These are phyloP conservation scores for Globisporangium perplexum DNA, from an alignment of 352 stramenopile genomes.

Conservation along the genomic window DNA sequence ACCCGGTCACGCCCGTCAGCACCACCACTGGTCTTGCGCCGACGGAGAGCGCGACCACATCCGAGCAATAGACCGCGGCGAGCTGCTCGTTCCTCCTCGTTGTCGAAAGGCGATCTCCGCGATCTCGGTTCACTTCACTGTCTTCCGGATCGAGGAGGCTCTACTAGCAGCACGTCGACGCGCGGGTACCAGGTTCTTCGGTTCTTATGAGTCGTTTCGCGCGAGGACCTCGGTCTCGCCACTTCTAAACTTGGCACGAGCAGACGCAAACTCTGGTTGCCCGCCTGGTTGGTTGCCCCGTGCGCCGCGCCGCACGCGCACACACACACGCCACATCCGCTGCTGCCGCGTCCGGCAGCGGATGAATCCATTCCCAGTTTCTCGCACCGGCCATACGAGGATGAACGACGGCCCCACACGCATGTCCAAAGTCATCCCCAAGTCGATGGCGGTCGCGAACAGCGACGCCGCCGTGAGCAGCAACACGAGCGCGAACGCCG, in stretches of 20 bases:
- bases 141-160: too few relatives aligned
- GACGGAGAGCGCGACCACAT: neutral
- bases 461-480: slow-evolving; percentile 26
- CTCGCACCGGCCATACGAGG: slow-evolving; percentile 69
- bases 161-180: too few relatives aligned
- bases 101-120: too few relatives aligned
- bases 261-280: too few relatives aligned
- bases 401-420: slow-evolving; percentile 60
- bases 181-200: too few relatives aligned
- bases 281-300: too few relatives aligned
- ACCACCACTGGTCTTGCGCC: too few relatives aligned
- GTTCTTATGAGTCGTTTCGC: too few relatives aligned
- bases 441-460: slow-evolving; percentile 23
- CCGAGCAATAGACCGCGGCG: neutral
- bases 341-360: neutral
- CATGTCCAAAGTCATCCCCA: slow-evolving; percentile 79
- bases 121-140: too few relatives aligned
- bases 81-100: neutral
- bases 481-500: slow-evolving; percentile 20
- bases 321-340: neutral
- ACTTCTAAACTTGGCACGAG: too few relatives aligned
- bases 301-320: too few relatives aligned
- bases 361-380: slow-evolving; percentile 74
- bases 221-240: too few relatives aligned
- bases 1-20: slow-evolving; percentile 23